A percentile compares a stretch with the other conserved stretches of the same genome.
phyloP scores from a whole-genome alignment of 257 asterid species.

The Nicotiana otophora region DNA sequence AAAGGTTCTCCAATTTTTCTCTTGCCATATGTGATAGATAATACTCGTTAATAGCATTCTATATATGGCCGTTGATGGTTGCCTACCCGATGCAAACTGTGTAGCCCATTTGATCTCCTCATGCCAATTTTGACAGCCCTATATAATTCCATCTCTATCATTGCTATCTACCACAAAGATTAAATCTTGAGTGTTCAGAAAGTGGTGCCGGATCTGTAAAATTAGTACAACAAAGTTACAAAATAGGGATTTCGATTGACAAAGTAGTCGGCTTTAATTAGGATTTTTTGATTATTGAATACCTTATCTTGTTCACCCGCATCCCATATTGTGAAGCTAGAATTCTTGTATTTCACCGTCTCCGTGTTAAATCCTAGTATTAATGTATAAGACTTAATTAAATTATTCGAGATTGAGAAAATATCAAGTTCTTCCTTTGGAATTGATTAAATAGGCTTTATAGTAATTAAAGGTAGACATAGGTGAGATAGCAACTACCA shows the following conservation, averaged over 20 bases:
- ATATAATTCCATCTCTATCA: slow-evolving; percentile 23
- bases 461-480: background rate
- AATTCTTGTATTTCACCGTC: slow-evolving; percentile 46
- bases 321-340: slow-evolving; percentile 50
- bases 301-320: slow-evolving; percentile 58
- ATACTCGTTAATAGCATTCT: too few relatives aligned
- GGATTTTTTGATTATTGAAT: background rate
- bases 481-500: slow-evolving; percentile 17
- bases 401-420: too few relatives aligned
- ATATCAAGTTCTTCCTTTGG: too few relatives aligned
- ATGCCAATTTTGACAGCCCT: too few relatives aligned
- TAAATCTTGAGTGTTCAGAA: slow-evolving; percentile 40
- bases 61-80: too few relatives aligned
- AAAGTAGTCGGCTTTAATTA: background rate
- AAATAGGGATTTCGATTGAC: background rate
- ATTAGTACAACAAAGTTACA: background rate
- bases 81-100: too few relatives aligned
- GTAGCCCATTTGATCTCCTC: too few relatives aligned
- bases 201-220: slow-evolving; percentile 40
- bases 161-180: slow-evolving; percentile 48
- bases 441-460: background rate
- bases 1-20: too few relatives aligned
- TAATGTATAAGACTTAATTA: too few relatives aligned
- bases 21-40: too few relatives aligned
- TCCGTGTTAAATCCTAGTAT: slow-evolving; percentile 37